Evolutionary conservation across 2,329 filamentous ascomycete species (phyloP), one percentile per base, ranked within the genome.

Genomic region (Exutisphaerella laricina): DNA sequence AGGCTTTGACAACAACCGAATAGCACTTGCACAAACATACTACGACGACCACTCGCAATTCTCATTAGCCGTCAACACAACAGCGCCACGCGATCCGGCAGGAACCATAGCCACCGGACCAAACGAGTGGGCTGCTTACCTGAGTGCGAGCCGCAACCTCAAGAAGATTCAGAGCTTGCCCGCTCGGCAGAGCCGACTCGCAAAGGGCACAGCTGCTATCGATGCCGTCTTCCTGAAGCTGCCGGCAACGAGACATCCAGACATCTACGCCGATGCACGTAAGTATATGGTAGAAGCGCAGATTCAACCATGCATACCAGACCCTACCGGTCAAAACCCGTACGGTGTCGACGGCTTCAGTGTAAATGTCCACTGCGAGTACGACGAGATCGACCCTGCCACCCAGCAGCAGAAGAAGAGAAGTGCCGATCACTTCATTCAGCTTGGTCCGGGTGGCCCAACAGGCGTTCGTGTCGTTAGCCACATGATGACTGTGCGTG

Each of bases 221-320:
- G 70, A 74, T 38, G 74, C 81, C 43, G 62, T 80, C 13, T 94
- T 88, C 82, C 75, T 76, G 41, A 68, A 69, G 3, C 71, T 95
- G 3, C 88, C 88, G 1, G 67, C 70, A 29, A 90, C 87, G 6
- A 77, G 76, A 32, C 88, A 95, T 60, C 83, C 87, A 1, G 76
- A 84, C 56, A 75, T 94, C 49, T 70, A 74, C 36, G 67, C 75
- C 1, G 78, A 86, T 34, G 67, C 80, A 9, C 72, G 78, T 58
- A 85, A 88, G 56, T 94, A 88, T 73, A 78, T 88, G 39, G 80
- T 94, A 59, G 88, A 94, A 65, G 89, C 86, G 53, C 82, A 88
- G 56, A 76, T 83, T 12, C 70, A 89, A 23, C 77, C 82, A 1
- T 80, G 82, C 23, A 73, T 94, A 17, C 75, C 77, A 2, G 87